Evolutionary conservation across 1,284 basidiomycete species (phyloP).

Genomic region (Mycosarcoma mackinlayi): DNA sequence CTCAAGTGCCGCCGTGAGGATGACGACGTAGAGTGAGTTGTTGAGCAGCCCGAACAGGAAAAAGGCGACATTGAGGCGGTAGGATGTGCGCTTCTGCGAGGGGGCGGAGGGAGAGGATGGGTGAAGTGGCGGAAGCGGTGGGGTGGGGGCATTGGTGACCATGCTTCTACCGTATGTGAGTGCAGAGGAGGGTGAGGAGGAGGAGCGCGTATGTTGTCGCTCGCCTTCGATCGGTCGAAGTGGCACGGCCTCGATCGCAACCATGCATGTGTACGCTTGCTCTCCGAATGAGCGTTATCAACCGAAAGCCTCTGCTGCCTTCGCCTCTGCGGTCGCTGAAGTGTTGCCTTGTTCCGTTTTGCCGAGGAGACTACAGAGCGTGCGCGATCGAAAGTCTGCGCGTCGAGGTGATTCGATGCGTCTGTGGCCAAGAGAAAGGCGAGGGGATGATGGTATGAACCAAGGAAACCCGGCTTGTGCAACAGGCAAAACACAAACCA

Average conservation of each 20-base stretch:
- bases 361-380: too few relatives aligned
- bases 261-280: conserved; percentile 27
- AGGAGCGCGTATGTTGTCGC: background rate
- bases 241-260: conserved; percentile 18
- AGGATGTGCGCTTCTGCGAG: conserved; percentile 15
- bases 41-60: conserved; percentile 69
- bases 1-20: conserved; percentile 93
- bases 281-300: background rate
- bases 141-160: background rate
- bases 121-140: background rate
- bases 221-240: conserved; percentile 22
- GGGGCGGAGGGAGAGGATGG: background rate
- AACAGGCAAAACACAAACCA: background rate
- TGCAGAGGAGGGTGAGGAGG: background rate
- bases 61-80: conserved; percentile 55
- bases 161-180: conserved; percentile 1
- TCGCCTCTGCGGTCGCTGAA: too few relatives aligned
- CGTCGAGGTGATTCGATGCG: too few relatives aligned
- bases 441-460: background rate
- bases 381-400: too few relatives aligned
- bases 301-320: too few relatives aligned
- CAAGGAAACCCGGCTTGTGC: conserved; percentile 1
- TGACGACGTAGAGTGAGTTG: conserved; percentile 81
- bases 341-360: too few relatives aligned
- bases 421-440: too few relatives aligned